Evolutionary conservation across 768 basidiomycete species (phyloP), one percentile per base, ranked within the genome.

Genomic region (Pisolithus tinctorius): DNA sequence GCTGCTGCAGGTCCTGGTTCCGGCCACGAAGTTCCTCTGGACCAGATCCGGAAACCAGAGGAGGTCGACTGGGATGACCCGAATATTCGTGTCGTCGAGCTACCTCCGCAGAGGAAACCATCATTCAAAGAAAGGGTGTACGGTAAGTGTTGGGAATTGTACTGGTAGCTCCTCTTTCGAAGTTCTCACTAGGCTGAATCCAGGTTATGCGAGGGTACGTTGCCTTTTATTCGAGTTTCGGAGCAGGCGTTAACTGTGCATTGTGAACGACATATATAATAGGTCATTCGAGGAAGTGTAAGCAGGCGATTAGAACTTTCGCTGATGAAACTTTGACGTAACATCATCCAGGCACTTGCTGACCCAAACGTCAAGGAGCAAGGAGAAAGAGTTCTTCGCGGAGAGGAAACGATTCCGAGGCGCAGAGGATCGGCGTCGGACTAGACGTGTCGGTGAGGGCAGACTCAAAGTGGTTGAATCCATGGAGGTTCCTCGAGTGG

Each of bases 51-150:
- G 51, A 54, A 54, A 43, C 53, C 63, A 9, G 59, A 62, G 30
- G 66, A 65, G 30, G 63, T 62, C 23, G 45, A 59, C 41, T 49
- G 50, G 49, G 54, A 63, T 44, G 68, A 66, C 13, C 59, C 58
- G 20, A 62, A 55, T 20, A 31, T 56, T 48, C 62, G 63, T 20
- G 58, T 65, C 20, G 62, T 61, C 29, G 66, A 59, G 14, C 45
- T 59, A 38, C 51, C 60, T 11, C 57, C 52, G 46, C 64, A 50
- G 36, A 57, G 50, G 39, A 40, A 47, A 30, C 71, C 76, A 29
- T 71, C 81, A 13, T 83, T 82, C 69, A 83, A 81, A 61, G 80
- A 83, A 43, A 73, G 70, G 51, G 77, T 82, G 7, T 74, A 81
- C 43, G 82, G 81, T 80, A 53, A 25, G 72, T 56, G 39, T 4